Percentiles rank a stretch among this genome's conserved stretches.
These are phyloP conservation scores for Rhizoclosmatium globosum DNA, from an alignment of 192 early-diverging fungal genomes.

Conservation along the genomic window DNA sequence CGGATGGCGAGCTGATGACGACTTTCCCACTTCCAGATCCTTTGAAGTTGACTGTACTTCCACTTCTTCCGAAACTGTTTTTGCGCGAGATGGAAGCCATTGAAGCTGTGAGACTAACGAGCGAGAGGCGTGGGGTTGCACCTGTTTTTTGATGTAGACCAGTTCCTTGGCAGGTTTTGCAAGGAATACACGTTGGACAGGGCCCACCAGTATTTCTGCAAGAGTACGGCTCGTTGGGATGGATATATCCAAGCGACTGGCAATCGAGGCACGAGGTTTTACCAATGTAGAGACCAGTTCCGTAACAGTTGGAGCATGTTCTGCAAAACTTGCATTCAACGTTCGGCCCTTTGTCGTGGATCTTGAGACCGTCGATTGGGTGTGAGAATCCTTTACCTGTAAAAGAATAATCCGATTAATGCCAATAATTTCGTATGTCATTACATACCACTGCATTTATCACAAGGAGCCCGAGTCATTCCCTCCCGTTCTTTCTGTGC, in stretches of 20 bases:
- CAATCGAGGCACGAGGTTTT: conserved; percentile 25
- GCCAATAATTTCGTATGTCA: no score
- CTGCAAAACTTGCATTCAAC: conserved; percentile 32
- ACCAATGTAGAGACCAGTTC: conserved; percentile 19
- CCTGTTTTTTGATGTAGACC: conserved; percentile 13
- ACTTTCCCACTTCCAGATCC: background rate
- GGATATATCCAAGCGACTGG: conserved; percentile 34
- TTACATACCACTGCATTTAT: conserved; percentile 18
- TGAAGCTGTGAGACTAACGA: conserved; percentile 1
- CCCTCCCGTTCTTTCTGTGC: background rate
- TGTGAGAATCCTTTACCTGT: conserved; percentile 20
- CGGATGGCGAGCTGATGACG: conserved; percentile 7
- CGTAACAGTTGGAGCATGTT: conserved; percentile 12
- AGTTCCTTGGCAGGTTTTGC: conserved; percentile 17
- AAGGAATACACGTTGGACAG: conserved; percentile 15
- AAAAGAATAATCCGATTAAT: background rate
- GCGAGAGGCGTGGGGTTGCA: background rate
- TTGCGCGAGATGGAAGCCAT: background rate
- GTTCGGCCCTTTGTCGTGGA: conserved; percentile 9
- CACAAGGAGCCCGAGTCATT: background rate
- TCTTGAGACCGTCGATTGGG: conserved; percentile 17
- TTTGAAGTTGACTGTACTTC: background rate
- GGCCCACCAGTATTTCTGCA: conserved; percentile 14
- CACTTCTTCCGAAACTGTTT: background rate
- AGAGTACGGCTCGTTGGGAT: conserved; percentile 32